Evolutionary conservation across 2,329 filamentous ascomycete species (phyloP).

Genomic region (Penicillium thymicola): DNA sequence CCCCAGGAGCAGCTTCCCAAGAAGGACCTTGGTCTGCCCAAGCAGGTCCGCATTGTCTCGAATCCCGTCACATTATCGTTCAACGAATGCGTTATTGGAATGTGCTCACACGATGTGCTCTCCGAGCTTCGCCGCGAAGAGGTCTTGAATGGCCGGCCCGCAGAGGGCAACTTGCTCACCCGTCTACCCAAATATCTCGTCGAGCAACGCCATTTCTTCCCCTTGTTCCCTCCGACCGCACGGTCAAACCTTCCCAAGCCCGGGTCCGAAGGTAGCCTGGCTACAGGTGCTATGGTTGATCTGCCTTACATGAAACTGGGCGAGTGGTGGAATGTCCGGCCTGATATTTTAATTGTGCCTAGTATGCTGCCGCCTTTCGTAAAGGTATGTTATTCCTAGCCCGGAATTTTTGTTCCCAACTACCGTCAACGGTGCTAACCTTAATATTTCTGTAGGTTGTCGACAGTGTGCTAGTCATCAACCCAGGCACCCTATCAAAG

Average conservation of each 20-base stretch:
- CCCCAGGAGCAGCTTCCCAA: constrained; percentile 69
- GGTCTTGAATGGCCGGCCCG: constrained; percentile 55
- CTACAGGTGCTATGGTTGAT: constrained; percentile 76
- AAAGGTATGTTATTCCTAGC: constrained; percentile 58
- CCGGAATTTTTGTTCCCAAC: background rate
- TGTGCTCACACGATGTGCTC: constrained; percentile 80
- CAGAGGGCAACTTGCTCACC: constrained; percentile 61
- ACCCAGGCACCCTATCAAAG: constrained; percentile 85
- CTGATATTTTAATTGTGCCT: constrained; percentile 80
- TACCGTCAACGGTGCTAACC: background rate
- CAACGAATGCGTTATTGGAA: constrained; percentile 79
- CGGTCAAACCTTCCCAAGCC: constrained; percentile 65
- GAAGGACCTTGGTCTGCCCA: constrained; percentile 75
- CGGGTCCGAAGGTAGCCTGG: constrained; percentile 57
- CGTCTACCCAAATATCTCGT: constrained; percentile 75
- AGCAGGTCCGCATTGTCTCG: constrained; percentile 71
- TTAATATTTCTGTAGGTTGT: constrained; percentile 63
- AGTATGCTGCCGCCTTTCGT: constrained; percentile 82
- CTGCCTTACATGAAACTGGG: constrained; percentile 80
- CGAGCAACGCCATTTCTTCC: constrained; percentile 87
- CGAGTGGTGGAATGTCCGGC: constrained; percentile 82
- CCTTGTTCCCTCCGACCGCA: constrained; percentile 77
- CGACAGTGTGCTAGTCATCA: constrained; percentile 84
- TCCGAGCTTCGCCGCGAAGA: constrained; percentile 79
- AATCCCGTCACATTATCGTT: constrained; percentile 88